Conservation (phyloP, 2,329 filamentous ascomycete genomes). For the Fusarium miscanthi region DNA sequence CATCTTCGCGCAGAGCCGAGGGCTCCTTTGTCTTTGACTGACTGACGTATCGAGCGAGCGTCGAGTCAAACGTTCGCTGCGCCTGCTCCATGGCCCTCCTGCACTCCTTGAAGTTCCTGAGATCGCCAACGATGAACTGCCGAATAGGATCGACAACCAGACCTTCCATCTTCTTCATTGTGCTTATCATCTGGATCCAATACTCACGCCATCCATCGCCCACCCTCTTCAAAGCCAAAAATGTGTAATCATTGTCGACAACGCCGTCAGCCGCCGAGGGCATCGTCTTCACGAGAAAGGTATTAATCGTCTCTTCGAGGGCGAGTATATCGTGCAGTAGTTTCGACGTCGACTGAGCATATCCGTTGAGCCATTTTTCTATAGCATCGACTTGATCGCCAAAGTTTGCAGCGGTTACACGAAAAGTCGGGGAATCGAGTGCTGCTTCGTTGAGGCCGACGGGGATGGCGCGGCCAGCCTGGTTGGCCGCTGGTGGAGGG, state of each 20-base stretch:
- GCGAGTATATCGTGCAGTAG: constrained; percentile 72
- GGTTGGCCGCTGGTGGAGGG: constrained; percentile 38
- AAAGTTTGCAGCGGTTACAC: constrained; percentile 87
- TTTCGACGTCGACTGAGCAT: constrained; percentile 64
- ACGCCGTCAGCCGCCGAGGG: constrained; percentile 84
- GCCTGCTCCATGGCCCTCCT: constrained; percentile 79
- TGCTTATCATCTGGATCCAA: constrained; percentile 80
- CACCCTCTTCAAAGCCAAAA: constrained; percentile 85
- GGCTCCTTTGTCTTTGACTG: constrained; percentile 96
- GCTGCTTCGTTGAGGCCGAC: constrained; percentile 94
- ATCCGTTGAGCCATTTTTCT: constrained; percentile 87
- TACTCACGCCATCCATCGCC: constrained; percentile 89
- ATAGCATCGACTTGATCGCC: constrained; percentile 90
- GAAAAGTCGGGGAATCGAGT: constrained; percentile 95
- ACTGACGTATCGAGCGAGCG: constrained; percentile 81
- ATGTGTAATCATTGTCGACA: constrained; percentile 94
- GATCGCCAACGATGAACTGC: constrained; percentile 79
- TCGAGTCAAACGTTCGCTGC: constrained; percentile 86
- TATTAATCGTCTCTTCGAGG: constrained; percentile 83
- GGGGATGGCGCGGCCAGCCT: constrained; percentile 61
- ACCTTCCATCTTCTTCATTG: constrained; percentile 81
- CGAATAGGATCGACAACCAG: constrained; percentile 85
- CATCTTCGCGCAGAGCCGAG: constrained; percentile 90
- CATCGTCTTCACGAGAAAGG: constrained; percentile 79
- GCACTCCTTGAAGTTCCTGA: constrained; percentile 87